Evolutionary conservation across 2,329 filamentous ascomycete genomes (phyloP).

Genomic region (Clarireedia paspali): DNA sequence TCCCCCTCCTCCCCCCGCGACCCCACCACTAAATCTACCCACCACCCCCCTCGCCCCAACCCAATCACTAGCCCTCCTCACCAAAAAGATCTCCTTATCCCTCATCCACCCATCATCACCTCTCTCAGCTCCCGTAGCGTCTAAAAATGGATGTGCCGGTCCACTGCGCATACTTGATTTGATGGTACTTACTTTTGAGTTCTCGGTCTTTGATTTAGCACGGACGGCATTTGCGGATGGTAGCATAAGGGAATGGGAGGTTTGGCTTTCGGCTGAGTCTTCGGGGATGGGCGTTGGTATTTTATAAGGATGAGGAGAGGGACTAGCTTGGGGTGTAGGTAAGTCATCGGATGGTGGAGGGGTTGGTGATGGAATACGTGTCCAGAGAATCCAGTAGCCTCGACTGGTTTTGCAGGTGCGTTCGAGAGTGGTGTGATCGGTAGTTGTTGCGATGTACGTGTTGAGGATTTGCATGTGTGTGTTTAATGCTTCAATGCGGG

Average conservation of each 20-base stretch:
- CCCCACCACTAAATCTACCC: constrained; percentile 44
- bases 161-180: constrained; percentile 18
- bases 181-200: neutral
- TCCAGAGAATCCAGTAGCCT: constrained; percentile 67
- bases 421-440: constrained; percentile 42
- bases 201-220: neutral
- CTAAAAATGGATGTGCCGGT: constrained; percentile 26
- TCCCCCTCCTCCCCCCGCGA: constrained; percentile 36
- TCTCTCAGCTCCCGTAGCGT: constrained; percentile 2
- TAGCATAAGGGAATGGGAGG: neutral
- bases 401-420: constrained; percentile 58
- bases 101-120: constrained; percentile 5
- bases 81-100: constrained; percentile 53
- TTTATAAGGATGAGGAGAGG: constrained; percentile 5
- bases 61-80: constrained; percentile 53
- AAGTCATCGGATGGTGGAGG: constrained; percentile 7
- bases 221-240: neutral
- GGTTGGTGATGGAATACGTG: constrained; percentile 39
- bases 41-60: constrained; percentile 13
- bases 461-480: constrained; percentile 58
- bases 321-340: neutral
- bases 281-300: constrained; percentile 12
- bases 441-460: constrained; percentile 39
- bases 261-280: constrained; percentile 7
- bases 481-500: constrained; percentile 54